These are phyloP conservation scores for Lepiota brunneoincarnata DNA, from an alignment of 768 basidiomycete genomes.

Conservation along the genomic window DNA sequence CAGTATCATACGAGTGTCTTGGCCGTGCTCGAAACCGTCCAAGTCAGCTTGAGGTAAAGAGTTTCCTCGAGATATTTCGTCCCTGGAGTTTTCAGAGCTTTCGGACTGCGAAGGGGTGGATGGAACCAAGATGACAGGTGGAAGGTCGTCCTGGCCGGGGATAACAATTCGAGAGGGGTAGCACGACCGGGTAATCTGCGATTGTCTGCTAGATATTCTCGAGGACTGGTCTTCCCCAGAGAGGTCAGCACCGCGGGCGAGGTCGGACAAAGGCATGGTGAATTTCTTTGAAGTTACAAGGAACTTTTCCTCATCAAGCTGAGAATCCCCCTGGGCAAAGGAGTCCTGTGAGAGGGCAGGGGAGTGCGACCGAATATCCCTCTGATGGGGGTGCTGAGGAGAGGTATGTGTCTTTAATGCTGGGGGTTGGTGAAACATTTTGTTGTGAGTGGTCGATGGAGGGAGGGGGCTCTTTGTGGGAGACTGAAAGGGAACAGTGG, in stretches of 20 bases:
- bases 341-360: constrained; percentile 54
- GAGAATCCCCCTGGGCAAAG: constrained; percentile 51
- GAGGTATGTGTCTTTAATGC: constrained; percentile 15
- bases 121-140: constrained; percentile 37
- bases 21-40: constrained; percentile 8
- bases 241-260: constrained; percentile 29
- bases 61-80: background rate
- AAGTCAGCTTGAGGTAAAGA: constrained; percentile 15
- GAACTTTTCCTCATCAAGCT: constrained; percentile 44
- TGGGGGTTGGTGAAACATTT: background rate
- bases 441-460: background rate
- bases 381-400: constrained; percentile 8
- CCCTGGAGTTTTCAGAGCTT: constrained; percentile 15
- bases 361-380: constrained; percentile 7
- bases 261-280: constrained; percentile 54
- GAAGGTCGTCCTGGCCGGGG: constrained; percentile 10
- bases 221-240: constrained; percentile 19
- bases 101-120: constrained; percentile 51
- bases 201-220: background rate
- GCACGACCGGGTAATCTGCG: background rate
- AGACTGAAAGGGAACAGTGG: constrained; percentile 20
- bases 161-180: background rate
- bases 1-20: constrained; percentile 13
- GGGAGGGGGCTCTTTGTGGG: constrained; percentile 13
- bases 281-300: constrained; percentile 49